Conservation (phyloP, 169 alveolate genomes). For the Plasmodium yoelii region DNA sequence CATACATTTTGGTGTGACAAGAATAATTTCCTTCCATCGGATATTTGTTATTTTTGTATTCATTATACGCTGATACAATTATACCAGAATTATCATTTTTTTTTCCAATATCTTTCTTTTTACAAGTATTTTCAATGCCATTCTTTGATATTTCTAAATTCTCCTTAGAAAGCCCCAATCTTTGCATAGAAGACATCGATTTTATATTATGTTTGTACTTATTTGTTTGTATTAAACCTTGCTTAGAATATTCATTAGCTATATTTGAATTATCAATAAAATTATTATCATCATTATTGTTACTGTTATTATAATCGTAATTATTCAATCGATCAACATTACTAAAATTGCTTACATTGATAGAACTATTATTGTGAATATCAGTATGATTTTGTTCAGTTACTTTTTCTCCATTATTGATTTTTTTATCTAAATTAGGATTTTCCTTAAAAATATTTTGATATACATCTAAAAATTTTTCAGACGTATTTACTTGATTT, state of each 20-base stretch:
- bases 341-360: neutral
- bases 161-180: neutral
- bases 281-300: neutral
- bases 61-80: neutral
- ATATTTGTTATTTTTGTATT: neutral
- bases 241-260: neutral
- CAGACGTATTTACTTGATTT: conserved; percentile 63
- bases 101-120: neutral
- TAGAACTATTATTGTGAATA: neutral
- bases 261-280: neutral
- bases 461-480: conserved; percentile 61
- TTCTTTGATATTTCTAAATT: too few relatives aligned
- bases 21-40: neutral
- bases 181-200: neutral
- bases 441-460: conserved; percentile 57
- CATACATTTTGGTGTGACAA: too few relatives aligned
- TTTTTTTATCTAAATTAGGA: conserved; percentile 31
- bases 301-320: neutral
- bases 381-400: neutral
- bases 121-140: too few relatives aligned
- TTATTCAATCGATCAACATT: neutral
- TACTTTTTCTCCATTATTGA: neutral
- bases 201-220: neutral
- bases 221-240: neutral
- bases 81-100: neutral